Evolutionary conservation across 176 grass and related monocot species (phyloP), one percentile per base, ranked within the genome.

Genomic region (Juncus inflexus): DNA sequence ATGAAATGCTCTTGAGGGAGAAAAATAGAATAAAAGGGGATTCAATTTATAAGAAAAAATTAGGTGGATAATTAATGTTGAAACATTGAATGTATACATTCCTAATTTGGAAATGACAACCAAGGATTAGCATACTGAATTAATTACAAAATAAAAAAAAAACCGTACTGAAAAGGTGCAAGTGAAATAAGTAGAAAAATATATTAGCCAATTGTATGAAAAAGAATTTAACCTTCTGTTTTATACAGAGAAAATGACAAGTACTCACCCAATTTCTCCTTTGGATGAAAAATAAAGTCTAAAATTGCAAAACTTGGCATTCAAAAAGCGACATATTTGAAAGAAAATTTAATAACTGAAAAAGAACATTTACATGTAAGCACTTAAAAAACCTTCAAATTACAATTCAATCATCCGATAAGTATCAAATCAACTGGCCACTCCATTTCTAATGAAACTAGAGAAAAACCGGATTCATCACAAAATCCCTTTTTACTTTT

Each of bases 1-100:
- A 13, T 70, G 16, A 38, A 41, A 70, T 13, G 52, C 7, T 40
- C 54, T 63, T 35, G 13, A 12, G 19, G 15, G 56, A 58, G 15
- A 70, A 58, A 36, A 70, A 70, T 9, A 70, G n/a, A 41, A 37
- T 54, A 58, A 58, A 15, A 12, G 53, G 37, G 37, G 14, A 36
- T 71, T 47, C 2, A 47, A 71, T 35, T 59, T 71, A 58, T 43
- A 71, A 60, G 38, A 71, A 58, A 4, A 71, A 58, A 57, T 60
- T 58, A 28, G 5, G 42, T 12, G 42, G 42, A 70, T 16, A 42
- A 60, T 47, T 47, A 59, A 55, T 69, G 9, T 57, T 16, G 66
- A 16, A 69, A 57, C 66, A 42, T 39, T 10, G 66, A 69, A 57
- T 41, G 51, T 38, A 69, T 49, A 57, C 52, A 35, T 68, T 57